Conservation (phyloP, 176 grass and related monocot genomes). For the Elaeis guineensis region DNA sequence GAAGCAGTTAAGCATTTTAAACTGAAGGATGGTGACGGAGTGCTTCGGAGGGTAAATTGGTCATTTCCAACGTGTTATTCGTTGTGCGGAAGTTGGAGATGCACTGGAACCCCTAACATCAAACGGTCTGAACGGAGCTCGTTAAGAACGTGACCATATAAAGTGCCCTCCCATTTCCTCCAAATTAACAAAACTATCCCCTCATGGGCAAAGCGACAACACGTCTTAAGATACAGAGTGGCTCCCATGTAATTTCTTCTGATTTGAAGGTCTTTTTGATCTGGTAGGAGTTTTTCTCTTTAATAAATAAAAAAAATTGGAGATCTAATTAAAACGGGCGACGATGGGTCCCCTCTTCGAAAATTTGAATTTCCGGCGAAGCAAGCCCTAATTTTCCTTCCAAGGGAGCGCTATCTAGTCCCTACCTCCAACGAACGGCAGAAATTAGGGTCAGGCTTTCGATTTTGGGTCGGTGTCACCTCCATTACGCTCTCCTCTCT, state of each 20-base stretch:
- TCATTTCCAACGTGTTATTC: no score
- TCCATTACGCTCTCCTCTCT: not conserved
- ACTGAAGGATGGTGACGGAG: no score
- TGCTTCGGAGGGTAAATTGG: no score
- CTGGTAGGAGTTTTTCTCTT: no score
- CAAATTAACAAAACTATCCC: conserved; percentile 24
- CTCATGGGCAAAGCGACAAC: not conserved
- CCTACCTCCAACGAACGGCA: no score
- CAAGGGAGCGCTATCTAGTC: no score
- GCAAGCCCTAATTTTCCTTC: not conserved
- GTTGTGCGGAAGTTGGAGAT: no score
- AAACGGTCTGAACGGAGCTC: conserved; percentile 34
- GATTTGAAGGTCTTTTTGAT: not conserved
- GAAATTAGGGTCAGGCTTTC: conserved; percentile 7
- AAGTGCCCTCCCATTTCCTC: not conserved
- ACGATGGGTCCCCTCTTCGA: conserved; percentile 7
- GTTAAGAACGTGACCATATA: not conserved
- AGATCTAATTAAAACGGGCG: not conserved
- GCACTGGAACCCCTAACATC: conserved; percentile 29
- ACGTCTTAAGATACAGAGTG: no score
- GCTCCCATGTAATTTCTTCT: no score
- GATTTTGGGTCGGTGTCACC: not conserved
- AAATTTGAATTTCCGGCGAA: conserved; percentile 31
- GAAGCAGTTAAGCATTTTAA: no score
- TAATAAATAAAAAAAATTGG: no score